Evolutionary conservation across 192 early-diverging fungal genomes (phyloP).

Genomic region (Endogone sp.): DNA sequence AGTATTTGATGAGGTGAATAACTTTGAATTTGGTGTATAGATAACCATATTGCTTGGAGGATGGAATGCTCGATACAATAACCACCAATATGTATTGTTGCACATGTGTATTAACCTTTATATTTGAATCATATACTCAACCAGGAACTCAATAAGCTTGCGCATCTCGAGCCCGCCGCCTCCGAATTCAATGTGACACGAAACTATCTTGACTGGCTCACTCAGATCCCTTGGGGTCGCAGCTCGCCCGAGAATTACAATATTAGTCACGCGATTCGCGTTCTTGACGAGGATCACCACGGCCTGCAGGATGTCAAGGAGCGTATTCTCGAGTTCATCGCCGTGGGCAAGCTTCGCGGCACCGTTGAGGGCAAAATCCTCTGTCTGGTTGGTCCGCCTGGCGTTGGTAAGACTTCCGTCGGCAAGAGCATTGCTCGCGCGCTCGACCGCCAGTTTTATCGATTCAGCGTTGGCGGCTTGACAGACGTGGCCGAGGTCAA

Average conservation of each 20-base stretch:
- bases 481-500: constrained; percentile 99
- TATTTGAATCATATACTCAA: too few species aligned
- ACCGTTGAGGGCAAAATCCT: constrained; percentile 99
- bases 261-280: constrained; percentile 75
- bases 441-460: constrained; percentile 90
- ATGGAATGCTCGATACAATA: too few species aligned
- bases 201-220: constrained; percentile 99
- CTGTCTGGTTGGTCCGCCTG: constrained; percentile 98
- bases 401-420: constrained; percentile 97
- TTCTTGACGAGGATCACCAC: constrained; percentile 99
- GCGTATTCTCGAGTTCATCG: constrained; percentile 98
- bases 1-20: constrained; percentile 86
- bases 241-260: constrained; percentile 90
- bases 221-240: constrained; percentile 95
- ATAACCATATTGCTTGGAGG: too few species aligned
- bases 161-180: constrained; percentile 89
- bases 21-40: too few species aligned
- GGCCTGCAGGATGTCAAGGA: constrained; percentile 99
- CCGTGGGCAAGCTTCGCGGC: constrained; percentile 92
- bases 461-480: constrained; percentile 96
- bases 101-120: too few species aligned
- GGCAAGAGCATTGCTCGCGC: constrained; percentile 97
- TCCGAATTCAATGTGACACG: constrained; percentile 98
- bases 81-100: too few species aligned
- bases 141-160: constrained; percentile 88